Evolutionary conservation across 306 rosid genomes (phyloP).

Genomic region (Gillenia trifoliata): DNA sequence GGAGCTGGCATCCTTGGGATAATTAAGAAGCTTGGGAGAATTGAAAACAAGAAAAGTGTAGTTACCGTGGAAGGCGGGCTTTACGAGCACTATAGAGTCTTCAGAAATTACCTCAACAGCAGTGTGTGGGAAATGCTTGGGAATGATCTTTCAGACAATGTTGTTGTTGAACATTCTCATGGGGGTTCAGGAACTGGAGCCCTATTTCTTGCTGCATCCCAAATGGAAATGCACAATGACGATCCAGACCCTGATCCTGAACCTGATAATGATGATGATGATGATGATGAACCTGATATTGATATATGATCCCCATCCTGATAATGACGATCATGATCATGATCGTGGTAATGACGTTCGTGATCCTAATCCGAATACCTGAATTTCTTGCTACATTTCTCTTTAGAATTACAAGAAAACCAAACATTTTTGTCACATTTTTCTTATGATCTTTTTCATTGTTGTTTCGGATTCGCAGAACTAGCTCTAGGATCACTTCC

Average conservation of each 20-base stretch:
- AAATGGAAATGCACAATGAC: slow-evolving; percentile 10
- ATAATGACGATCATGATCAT: neutral
- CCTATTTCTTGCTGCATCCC: slow-evolving; percentile 59
- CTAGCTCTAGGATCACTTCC: neutral
- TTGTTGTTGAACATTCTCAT: slow-evolving; percentile 56
- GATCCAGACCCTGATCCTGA: slow-evolving; percentile 3
- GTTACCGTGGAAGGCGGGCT: slow-evolving; percentile 67
- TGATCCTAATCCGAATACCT: neutral
- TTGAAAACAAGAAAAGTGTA: slow-evolving; percentile 44
- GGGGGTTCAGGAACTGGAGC: slow-evolving; percentile 72
- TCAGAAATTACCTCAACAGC: slow-evolving; percentile 66
- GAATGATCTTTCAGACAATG: slow-evolving; percentile 52
- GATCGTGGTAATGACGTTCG: neutral
- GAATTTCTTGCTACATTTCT: neutral
- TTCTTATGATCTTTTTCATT: neutral
- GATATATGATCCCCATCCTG: neutral
- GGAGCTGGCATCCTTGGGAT: slow-evolving; percentile 74
- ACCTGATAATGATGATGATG: neutral
- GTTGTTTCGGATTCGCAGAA: neutral
- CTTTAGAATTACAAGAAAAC: neutral
- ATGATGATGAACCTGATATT: neutral
- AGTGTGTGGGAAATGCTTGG: slow-evolving; percentile 83
- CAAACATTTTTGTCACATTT: neutral
- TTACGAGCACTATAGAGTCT: slow-evolving; percentile 58
- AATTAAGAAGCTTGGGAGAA: slow-evolving; percentile 54